Base-by-base conservation (phyloP, 2,329 filamentous ascomycete genomes). In the Dothiorella sarmentorum region DNA sequence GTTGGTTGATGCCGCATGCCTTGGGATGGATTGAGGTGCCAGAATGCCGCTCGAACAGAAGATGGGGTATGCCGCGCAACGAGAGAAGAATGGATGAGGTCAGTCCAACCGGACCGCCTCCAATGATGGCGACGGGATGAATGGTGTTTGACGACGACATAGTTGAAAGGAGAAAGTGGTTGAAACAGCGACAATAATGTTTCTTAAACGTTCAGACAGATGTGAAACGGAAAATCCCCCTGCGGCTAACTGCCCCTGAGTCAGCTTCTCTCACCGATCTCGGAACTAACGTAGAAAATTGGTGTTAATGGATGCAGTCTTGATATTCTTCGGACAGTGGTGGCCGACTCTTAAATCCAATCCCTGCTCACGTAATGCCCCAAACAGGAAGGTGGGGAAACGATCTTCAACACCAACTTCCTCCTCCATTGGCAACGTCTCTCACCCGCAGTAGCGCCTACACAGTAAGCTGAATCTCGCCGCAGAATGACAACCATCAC, bases 11-110 rank as follows among this genome's bases (percentile, higher is more conserved):
- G 3, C 69, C 68, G 35, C 62, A 62, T 17, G 71, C 68, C 61
- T 71, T 71, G 13, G 69, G 71, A 37, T 70, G 67, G 37, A 72
- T 71, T 2, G 70, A 69, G 2, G 69, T 73, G 2, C 61, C 60
- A 2, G 64, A 60, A 43, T 72, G 67, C 7, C 67, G 64, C 61
- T 74, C 71, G 47, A 70, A 67, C 9, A 73, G 60, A 7, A 68
- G 31, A 57, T 70, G 62, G 0, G 61, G 59, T 29, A 74, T 66
- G 7, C 64, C 61, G 13, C 64, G 62, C 4, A 66, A 57, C 3
- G 70, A 70, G 7, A 73, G 65, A 0, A 71, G 58, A 43, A 73
- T 68, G 1, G 71, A 71, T 7, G 64, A 59, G 29, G 63, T 59
- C 4, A 73, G 66, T 2, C 70, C 71, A 2, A 69, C 63, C 2